These are phyloP conservation scores for Pseudopithomyces chartarum DNA, from an alignment of 2,329 filamentous ascomycete genomes.

Conservation along the genomic window DNA sequence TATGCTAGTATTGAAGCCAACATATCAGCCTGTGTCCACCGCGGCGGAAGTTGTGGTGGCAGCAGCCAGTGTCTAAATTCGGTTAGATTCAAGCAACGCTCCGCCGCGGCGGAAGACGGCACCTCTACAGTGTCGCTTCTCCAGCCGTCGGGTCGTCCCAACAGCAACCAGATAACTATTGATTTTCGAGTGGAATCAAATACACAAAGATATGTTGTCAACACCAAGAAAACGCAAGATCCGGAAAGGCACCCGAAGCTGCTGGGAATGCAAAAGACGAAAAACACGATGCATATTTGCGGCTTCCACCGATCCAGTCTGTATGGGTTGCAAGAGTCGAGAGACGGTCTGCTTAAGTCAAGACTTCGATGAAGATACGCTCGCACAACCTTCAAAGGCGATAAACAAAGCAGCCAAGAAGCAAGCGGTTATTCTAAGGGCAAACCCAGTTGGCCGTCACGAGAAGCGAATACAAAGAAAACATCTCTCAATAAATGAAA, in stretches of 20 bases:
- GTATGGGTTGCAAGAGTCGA: constrained; percentile 16
- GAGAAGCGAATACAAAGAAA: neutral
- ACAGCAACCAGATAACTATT: neutral
- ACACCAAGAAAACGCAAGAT: constrained; percentile 28
- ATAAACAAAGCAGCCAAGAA: neutral
- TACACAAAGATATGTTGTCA: neutral
- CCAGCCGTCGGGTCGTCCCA: neutral
- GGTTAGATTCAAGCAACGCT: neutral
- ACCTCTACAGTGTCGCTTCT: neutral
- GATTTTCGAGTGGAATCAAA: neutral
- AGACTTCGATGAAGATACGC: constrained; percentile 18
- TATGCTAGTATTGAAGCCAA: neutral
- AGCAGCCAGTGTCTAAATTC: neutral
- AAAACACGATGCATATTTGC: constrained; percentile 30
- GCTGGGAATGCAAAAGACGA: constrained; percentile 44
- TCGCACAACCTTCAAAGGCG: neutral
- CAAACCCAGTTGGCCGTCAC: neutral
- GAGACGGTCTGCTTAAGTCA: constrained; percentile 18
- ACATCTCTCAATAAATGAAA: too few relatives aligned
- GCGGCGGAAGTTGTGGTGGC: neutral
- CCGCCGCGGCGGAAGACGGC: constrained; percentile 1
- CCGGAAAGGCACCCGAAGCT: constrained; percentile 46
- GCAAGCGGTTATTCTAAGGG: neutral
- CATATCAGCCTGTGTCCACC: neutral
- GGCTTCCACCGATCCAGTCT: neutral